Base-by-base conservation (phyloP, 179 eudicot species). In the Silene noctiflora region DNA sequence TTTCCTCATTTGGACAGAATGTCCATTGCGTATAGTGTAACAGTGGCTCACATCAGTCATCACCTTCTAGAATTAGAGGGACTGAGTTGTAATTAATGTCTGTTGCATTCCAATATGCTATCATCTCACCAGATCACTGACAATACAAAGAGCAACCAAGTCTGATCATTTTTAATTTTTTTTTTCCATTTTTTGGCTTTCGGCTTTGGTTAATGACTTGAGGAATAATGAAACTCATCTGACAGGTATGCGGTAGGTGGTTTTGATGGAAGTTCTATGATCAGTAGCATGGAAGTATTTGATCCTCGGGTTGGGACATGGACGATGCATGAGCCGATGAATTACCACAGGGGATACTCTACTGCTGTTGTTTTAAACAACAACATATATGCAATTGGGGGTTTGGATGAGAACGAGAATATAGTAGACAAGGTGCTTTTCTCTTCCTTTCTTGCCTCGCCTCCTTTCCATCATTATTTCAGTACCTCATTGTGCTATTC, bases 181-280 rank as follows among this genome's bases (percentile, higher is more conserved):
- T 29, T 29, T 29, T 29, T 29, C 33, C 33, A 29, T 29, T 29
- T 29, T 29, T 29, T 29, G 33, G 4, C 3, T 29, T 29, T 29
- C 33, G 4, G 33, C 33, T 29, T 29, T 29, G 33, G 33, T 29
- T 29, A 3, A 29, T 29, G 33, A 29, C 33, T 29, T 29, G 33
- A 29, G 4, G 4, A 29, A 29, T 29, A 29, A 29, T 29, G 33
- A 3, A 29, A 29, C 33, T 33, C 39, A 33, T 33, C 46, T 63
- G 22, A 55, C 82, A 85, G 87, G 77, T 85, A 82, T 66, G 87
- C 85, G 27, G 48, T 85, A 3, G 87, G 87, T 35, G 84, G 87
- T 63, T 85, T 61, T 60, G 84, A 83, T 80, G 87, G 85, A 75
- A 75, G 53, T 69, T 7, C 69, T 13, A 64, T 72, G 73, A 83